Base-by-base conservation (phyloP, 2,329 filamentous ascomycete species). In the Alternaria infectoria region DNA sequence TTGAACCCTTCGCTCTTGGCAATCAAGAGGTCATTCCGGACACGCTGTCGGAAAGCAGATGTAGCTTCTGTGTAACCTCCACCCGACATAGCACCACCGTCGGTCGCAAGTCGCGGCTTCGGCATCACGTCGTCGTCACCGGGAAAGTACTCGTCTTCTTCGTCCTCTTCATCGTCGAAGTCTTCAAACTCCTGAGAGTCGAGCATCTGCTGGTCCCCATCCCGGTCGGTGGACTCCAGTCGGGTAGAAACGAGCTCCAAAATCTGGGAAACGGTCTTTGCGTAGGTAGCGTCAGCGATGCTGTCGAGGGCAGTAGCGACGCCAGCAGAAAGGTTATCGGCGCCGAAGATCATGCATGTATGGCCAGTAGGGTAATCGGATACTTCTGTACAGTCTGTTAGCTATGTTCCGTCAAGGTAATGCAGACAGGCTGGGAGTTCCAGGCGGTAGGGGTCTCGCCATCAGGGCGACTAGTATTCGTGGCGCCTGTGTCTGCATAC, bases 1-100 rank as follows among this genome's bases (percentile, higher is more conserved):
- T 86, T 90, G 78, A 93, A 92, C 0, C 93, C 93, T 2, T 89
- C 87, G 2, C 81, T 70, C 71, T 89, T 90, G 3, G 86, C 88
- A 21, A 79, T 78, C 43, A 82, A 83, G 9, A 97, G 83, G 74
- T 95, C 92, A 8, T 77, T 75, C 45, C 84, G 83, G 57, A 92
- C 81, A n/a, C 83, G 81, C 45, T 73, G 63, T 70, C 56, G 68
- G 32, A 77, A 79, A 1, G 30, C 61, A 26, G 69, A 44, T 1
- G 75, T 75, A n/a, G 74, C 56, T 30, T 74, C 68, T 10, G 67
- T 68, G 46, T 65, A 71, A 13, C 57, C 59, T 6, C 65, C 62
- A 2, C 57, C 40, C 13, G 52, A 26, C 9, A 21, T 19, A 3
- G 52, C 21, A 5, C n/a, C 19, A 3, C 51, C 32, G 30, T 64